phyloP scores from a whole-genome alignment of 306 rosid species.

The Crotalaria pallida region DNA sequence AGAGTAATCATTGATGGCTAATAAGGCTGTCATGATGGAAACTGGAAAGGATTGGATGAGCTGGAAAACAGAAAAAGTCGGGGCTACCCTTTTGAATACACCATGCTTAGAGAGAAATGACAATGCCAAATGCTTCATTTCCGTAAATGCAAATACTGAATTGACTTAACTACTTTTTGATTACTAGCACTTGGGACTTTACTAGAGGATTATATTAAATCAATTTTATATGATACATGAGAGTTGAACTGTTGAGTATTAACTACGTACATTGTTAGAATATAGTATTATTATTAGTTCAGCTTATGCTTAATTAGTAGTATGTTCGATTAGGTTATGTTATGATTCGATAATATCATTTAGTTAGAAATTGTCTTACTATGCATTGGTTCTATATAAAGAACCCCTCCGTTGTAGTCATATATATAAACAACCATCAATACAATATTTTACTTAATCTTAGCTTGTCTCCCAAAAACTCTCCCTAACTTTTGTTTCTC shows the following conservation, averaged over 20 bases:
- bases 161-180: neutral
- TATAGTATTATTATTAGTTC: too few relatives aligned
- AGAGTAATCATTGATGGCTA: neutral
- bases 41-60: constrained; percentile 44
- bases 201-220: neutral
- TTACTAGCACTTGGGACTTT: neutral
- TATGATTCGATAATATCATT: too few relatives aligned
- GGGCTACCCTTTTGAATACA: constrained; percentile 62
- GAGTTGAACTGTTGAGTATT: constrained; percentile 2
- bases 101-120: constrained; percentile 59
- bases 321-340: too few relatives aligned
- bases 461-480: too few relatives aligned
- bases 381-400: too few relatives aligned
- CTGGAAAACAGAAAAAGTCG: constrained; percentile 44
- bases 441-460: too few relatives aligned
- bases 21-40: constrained; percentile 32
- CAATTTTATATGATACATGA: neutral
- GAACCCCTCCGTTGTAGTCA: too few relatives aligned
- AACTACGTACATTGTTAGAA: too few relatives aligned
- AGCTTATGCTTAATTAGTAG: too few relatives aligned
- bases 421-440: too few relatives aligned
- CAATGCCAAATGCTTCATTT: constrained; percentile 46
- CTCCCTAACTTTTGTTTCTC: too few relatives aligned
- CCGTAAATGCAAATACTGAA: constrained; percentile 32
- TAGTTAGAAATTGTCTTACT: too few relatives aligned